Evolutionary conservation across 2,329 filamentous ascomycete species (phyloP), one percentile per base, ranked within the genome.

Genomic region (Aspergillus sp.): DNA sequence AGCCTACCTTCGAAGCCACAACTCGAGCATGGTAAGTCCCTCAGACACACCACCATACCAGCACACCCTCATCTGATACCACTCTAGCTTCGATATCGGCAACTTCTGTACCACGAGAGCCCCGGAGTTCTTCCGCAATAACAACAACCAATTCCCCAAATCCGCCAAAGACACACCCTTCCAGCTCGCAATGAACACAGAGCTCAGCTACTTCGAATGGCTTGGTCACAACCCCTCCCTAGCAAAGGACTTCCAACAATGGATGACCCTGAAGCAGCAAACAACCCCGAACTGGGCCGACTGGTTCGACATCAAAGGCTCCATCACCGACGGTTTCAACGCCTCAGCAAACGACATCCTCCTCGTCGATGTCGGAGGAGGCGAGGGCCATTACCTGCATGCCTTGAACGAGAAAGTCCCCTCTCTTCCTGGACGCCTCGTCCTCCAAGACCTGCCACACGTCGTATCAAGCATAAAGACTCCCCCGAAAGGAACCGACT

Each of bases 291-390:
- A 56, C 36, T 64, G 62, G 62, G 39, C 60, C 2, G 59, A 62
- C 21, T 64, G 62, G 61, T 69, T 62, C 19, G 58, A 61, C 30
- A 36, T 63, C 3, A 50, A 57, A 25, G 57, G 50, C 3, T 8
- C 27, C 5, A 53, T 64, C 11, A 17, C 62, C 3, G 55, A 58
- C 30, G 64, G 53, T 3, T 62, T 65, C 39, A 36, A 56, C 10
- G 25, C 50, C 1, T 36, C 48, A 5, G 56, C 39, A 7, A 27
- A 59, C n/a, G 49, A 60, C 7, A 54, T 73, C 30, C 57, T 66
- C 10, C 56, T 71, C 25, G 69, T 71, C 11, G 68, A 71, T 27
- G 44, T 71, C 38, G 69, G 67, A 21, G 67, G 68, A 15, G 65
- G 66, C 32, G 57, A 65, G 49, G 69, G 69, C 17, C 65, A 70